Evolutionary conservation across 192 early-diverging fungal species (phyloP).

Genomic region (Thamnidium elegans): DNA sequence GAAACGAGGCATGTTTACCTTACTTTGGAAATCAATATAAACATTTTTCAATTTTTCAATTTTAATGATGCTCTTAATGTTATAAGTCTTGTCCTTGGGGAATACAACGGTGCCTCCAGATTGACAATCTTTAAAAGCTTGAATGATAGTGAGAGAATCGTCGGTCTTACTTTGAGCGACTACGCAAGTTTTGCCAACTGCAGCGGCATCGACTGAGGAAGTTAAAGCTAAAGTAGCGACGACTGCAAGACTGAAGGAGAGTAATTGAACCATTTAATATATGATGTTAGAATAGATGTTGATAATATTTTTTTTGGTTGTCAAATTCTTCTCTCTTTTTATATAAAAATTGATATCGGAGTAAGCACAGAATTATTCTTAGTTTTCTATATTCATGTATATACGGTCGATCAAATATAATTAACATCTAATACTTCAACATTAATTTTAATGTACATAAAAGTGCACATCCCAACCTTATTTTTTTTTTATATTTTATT

Average conservation of each 20-base stretch:
- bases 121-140: slow-evolving; percentile 14
- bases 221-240: slow-evolving; percentile 9
- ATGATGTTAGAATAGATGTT: not conserved
- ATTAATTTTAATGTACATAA: too few species aligned
- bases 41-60: slow-evolving; percentile 6
- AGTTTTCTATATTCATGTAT: too few species aligned
- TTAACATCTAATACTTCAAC: too few species aligned
- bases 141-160: slow-evolving; percentile 8
- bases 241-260: not conserved
- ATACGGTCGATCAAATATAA: too few species aligned
- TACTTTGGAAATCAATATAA: slow-evolving; percentile 17
- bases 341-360: too few species aligned
- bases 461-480: too few species aligned
- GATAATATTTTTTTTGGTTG: too few species aligned
- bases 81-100: slow-evolving; percentile 8
- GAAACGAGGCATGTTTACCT: slow-evolving; percentile 13
- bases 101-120: slow-evolving; percentile 23
- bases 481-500: too few species aligned
- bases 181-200: slow-evolving; percentile 9
- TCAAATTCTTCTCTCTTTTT: too few species aligned
- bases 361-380: too few species aligned
- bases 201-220: slow-evolving; percentile 9
- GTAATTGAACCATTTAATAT: not conserved
- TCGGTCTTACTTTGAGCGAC: slow-evolving; percentile 12
- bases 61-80: slow-evolving; percentile 8